Evolutionary conservation across 495 filamentous ascomycete species (phyloP).

Genomic region (Penicillium ochrochloron): DNA sequence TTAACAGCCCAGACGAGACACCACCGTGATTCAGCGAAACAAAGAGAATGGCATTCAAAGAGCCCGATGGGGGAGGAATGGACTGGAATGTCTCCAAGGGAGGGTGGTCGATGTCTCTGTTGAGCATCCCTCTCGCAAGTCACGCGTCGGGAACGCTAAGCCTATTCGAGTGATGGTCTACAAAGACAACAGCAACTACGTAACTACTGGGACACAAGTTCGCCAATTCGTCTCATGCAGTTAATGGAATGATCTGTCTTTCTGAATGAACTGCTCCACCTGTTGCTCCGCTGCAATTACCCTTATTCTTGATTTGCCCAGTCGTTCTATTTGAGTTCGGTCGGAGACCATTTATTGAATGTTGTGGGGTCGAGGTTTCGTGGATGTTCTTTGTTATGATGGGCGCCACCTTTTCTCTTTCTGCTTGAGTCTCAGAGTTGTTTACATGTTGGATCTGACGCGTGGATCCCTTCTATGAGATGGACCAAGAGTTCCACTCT

Average conservation of each 20-base stretch:
- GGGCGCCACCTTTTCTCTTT: not conserved
- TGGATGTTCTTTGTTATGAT: slow-evolving; percentile 8
- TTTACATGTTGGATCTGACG: slow-evolving; percentile 20
- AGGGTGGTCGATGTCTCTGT: slow-evolving; percentile 31
- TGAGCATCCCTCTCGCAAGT: slow-evolving; percentile 35
- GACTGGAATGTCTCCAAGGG: slow-evolving; percentile 31
- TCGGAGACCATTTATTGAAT: not conserved
- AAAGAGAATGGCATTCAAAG: slow-evolving; percentile 34
- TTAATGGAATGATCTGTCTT: not conserved
- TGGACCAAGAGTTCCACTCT: not conserved
- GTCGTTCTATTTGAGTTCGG: not conserved
- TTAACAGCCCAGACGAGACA: not conserved
- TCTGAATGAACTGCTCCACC: not conserved
- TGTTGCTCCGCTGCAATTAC: not conserved
- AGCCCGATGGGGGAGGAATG: slow-evolving; percentile 21
- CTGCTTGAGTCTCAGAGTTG: slow-evolving; percentile 20
- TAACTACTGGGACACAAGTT: not conserved
- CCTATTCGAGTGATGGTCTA: slow-evolving; percentile 27
- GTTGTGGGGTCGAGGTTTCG: not conserved
- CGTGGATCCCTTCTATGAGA: not conserved
- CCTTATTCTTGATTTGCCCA: slow-evolving; percentile 3
- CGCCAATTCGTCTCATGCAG: not conserved
- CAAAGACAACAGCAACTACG: not conserved
- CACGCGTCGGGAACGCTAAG: slow-evolving; percentile 53
- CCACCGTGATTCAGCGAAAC: slow-evolving; percentile 23